phyloP scores from a whole-genome alignment of 768 basidiomycete genomes.

The Pleurotus tuber-regium region DNA sequence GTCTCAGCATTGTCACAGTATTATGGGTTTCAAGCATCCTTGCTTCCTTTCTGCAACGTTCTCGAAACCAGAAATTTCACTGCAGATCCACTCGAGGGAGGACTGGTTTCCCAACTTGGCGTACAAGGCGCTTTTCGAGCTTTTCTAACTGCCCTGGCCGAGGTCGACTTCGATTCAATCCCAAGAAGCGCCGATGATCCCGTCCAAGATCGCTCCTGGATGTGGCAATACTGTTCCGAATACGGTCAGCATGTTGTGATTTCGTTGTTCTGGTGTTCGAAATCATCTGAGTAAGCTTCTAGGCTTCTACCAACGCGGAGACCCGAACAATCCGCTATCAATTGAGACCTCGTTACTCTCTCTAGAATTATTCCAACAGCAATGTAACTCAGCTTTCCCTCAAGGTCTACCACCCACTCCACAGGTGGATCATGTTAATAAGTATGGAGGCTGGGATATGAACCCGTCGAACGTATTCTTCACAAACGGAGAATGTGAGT shows the following conservation, averaged over 20 bases:
- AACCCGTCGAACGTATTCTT: constrained; percentile 45
- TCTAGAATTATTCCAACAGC: constrained; percentile 41
- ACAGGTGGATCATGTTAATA: constrained; percentile 42
- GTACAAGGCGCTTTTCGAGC: constrained; percentile 35
- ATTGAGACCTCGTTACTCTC: constrained; percentile 48
- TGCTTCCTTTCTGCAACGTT: constrained; percentile 47
- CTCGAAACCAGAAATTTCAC: constrained; percentile 45
- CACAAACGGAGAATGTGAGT: constrained; percentile 48
- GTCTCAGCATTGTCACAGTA: constrained; percentile 29
- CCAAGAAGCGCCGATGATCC: constrained; percentile 39
- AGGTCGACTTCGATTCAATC: constrained; percentile 45
- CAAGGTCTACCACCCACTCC: constrained; percentile 36
- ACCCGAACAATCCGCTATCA: constrained; percentile 40
- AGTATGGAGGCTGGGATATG: constrained; percentile 54
- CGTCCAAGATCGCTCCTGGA: constrained; percentile 43
- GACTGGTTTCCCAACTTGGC: constrained; percentile 32
- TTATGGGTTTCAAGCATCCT: constrained; percentile 42
- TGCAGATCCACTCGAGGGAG: constrained; percentile 31
- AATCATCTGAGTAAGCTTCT: neutral
- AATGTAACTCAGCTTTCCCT: constrained; percentile 41
- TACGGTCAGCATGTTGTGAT: constrained; percentile 31
- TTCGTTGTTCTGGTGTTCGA: neutral
- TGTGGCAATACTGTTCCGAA: constrained; percentile 54
- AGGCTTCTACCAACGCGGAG: constrained; percentile 49
- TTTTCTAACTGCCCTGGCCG: constrained; percentile 39